phyloP scores from a whole-genome alignment of 345 rosid species.

The Sisymbrium irio region DNA sequence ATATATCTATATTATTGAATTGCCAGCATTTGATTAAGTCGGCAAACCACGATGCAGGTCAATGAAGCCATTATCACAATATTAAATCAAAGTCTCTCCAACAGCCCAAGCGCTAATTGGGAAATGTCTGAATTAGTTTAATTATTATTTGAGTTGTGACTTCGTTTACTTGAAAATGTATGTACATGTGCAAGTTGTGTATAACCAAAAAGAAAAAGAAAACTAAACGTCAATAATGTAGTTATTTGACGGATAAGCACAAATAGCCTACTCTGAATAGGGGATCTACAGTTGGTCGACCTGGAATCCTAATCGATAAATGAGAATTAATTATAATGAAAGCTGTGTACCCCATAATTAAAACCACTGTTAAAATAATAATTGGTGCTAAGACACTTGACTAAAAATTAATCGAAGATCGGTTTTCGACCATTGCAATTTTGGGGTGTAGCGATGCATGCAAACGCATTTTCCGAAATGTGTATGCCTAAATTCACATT shows the following conservation, averaged over 20 bases:
- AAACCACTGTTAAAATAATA: background rate
- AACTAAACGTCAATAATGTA: background rate
- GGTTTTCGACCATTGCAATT: background rate
- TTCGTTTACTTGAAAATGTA: background rate
- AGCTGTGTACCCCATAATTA: background rate
- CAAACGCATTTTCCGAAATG: background rate
- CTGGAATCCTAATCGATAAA: conserved; percentile 14
- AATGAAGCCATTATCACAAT: conserved; percentile 14
- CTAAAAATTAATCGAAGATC: background rate
- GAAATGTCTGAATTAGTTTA: background rate
- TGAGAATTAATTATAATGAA: too few species aligned
- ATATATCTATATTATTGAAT: conserved; percentile 16
- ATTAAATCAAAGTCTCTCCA: conserved; percentile 18
- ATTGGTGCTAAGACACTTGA: background rate
- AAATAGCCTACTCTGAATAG: background rate
- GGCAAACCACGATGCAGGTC: conserved; percentile 23
- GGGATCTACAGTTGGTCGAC: conserved; percentile 8
- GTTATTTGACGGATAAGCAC: background rate
- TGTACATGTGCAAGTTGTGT: conserved; percentile 2
- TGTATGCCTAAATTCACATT: too few species aligned
- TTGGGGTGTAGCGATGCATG: background rate
- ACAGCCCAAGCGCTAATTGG: conserved; percentile 22
- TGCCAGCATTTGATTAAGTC: conserved; percentile 24
- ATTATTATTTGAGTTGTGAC: background rate
- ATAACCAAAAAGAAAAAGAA: too few species aligned